These are phyloP conservation scores for Astragalus glycyphyllos DNA, from an alignment of 306 rosid genomes.

Conservation along the genomic window DNA sequence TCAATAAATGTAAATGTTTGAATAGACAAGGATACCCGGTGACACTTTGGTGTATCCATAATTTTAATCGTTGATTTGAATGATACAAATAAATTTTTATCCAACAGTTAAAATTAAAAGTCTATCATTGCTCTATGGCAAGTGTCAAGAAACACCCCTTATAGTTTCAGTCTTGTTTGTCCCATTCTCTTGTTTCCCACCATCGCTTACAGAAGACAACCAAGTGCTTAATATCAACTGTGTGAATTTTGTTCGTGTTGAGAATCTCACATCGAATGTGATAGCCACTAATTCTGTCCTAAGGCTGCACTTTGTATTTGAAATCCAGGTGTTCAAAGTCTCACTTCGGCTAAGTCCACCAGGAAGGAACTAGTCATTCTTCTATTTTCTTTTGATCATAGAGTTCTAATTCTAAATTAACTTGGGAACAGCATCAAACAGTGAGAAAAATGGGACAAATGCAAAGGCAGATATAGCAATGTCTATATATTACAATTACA, in stretches of 20 bases:
- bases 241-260: too few relatives aligned
- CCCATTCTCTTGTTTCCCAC: too few relatives aligned
- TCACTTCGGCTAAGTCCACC: background rate
- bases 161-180: background rate
- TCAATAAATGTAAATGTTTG: slow-evolving; percentile 3
- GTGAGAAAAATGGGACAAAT: background rate
- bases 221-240: too few relatives aligned
- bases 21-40: background rate
- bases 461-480: background rate
- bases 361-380: background rate
- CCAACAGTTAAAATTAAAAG: background rate
- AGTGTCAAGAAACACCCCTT: background rate
- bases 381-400: background rate
- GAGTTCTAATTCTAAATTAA: background rate
- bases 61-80: background rate
- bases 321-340: background rate
- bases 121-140: too few relatives aligned
- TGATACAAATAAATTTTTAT: background rate
- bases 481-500: background rate
- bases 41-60: background rate
- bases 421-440: background rate
- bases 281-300: background rate
- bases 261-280: background rate
- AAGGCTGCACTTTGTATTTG: background rate
- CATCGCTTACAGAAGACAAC: too few relatives aligned